Conservation (phyloP, 345 rosid genomes). For the Euphorbia tirucalli region DNA sequence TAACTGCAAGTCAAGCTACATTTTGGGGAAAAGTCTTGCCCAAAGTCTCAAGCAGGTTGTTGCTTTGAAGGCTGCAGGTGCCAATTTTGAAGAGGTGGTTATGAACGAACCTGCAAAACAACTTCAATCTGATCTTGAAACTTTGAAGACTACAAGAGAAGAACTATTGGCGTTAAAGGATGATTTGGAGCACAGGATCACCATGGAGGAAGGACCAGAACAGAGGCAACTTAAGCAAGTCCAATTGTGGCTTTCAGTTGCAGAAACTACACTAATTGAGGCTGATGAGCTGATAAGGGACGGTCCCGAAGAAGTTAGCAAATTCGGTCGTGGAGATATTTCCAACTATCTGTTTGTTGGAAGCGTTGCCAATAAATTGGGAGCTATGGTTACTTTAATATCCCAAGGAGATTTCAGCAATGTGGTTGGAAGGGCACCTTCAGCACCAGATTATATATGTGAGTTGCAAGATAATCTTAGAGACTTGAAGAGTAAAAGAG, state of each 20-base stretch:
- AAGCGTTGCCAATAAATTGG: neutral
- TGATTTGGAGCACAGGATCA: neutral
- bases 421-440: too few relatives aligned
- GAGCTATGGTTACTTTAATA: neutral
- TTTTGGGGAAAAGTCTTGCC: neutral
- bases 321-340: neutral
- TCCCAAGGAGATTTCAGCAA: neutral
- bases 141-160: neutral
- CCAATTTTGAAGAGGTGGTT: neutral
- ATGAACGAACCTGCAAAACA: neutral
- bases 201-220: neutral
- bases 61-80: neutral
- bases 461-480: too few relatives aligned
- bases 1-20: neutral
- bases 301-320: neutral
- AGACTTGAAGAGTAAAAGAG: too few relatives aligned
- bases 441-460: too few relatives aligned
- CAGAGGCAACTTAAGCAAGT: neutral
- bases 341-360: neutral
- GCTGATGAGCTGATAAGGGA: neutral
- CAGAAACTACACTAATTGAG: neutral
- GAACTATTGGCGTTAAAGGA: neutral
- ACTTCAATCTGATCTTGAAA: neutral
- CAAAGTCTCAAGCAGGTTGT: neutral
- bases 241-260: neutral